These are phyloP conservation scores for Scleromitrula shiraiana DNA, from an alignment of 2,329 filamentous ascomycete genomes.

Conservation along the genomic window DNA sequence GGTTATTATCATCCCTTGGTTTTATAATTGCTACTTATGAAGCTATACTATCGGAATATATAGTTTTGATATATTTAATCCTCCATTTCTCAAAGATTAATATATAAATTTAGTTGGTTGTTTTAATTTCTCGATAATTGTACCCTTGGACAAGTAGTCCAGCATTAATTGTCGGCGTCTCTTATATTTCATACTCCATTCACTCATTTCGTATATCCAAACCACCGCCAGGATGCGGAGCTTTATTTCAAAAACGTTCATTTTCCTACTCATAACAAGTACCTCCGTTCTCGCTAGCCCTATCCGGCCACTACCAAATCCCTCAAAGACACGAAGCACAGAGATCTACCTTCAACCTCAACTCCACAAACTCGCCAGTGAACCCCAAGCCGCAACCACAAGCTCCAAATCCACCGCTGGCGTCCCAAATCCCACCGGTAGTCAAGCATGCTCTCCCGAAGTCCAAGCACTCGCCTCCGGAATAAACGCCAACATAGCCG, in stretches of 20 bases:
- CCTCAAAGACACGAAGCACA: neutral
- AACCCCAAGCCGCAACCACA: neutral
- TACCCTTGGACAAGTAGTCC: no score
- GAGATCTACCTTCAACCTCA: neutral
- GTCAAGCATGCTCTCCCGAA: conserved; percentile 10
- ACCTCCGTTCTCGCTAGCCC: neutral
- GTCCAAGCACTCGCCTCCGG: conserved; percentile 17
- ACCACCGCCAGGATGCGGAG: neutral
- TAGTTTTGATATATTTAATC: no score
- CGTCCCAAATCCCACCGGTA: conserved; percentile 1
- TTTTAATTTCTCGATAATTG: no score
- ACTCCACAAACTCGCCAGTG: neutral
- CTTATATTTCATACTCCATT: neutral
- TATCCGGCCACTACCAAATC: neutral
- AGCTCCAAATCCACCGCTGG: neutral
- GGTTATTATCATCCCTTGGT: no score
- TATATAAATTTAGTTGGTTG: no score
- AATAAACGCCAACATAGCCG: conserved; percentile 19
- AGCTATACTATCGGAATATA: no score
- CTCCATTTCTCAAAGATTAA: no score
- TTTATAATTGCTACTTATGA: no score
- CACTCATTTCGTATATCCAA: neutral
- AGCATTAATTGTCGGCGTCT: neutral
- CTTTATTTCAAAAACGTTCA: neutral
- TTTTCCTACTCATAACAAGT: neutral